Conservation (phyloP, 768 basidiomycete genomes). For the Phlebiopsis gigantea region DNA sequence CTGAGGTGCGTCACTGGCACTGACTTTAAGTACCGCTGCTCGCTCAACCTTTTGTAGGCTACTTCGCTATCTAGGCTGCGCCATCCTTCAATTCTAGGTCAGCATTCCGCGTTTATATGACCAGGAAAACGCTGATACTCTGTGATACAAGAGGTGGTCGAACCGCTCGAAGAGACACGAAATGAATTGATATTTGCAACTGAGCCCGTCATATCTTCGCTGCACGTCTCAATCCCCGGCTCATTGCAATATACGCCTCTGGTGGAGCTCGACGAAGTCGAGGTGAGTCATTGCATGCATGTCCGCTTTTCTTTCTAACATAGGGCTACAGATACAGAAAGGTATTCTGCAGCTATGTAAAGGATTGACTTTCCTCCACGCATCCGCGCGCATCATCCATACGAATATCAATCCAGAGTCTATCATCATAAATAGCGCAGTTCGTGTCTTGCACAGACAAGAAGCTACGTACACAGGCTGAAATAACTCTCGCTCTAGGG, state of each 20-base stretch:
- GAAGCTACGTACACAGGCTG: neutral
- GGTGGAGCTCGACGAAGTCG: slow-evolving; percentile 93
- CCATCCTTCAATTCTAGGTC: slow-evolving; percentile 91
- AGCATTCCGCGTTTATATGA: slow-evolving; percentile 5
- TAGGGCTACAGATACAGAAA: slow-evolving; percentile 73
- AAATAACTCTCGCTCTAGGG: slow-evolving; percentile 45
- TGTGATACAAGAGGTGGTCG: slow-evolving; percentile 77
- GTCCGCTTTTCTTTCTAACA: neutral
- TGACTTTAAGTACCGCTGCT: neutral
- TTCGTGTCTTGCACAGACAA: slow-evolving; percentile 32
- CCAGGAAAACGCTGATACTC: slow-evolving; percentile 5
- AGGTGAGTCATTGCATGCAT: slow-evolving; percentile 45
- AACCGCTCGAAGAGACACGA: slow-evolving; percentile 91
- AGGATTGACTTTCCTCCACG: slow-evolving; percentile 86
- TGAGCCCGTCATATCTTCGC: slow-evolving; percentile 79
- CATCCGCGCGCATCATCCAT: slow-evolving; percentile 88
- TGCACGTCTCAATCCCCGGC: slow-evolving; percentile 71
- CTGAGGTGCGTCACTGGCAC: slow-evolving; percentile 59
- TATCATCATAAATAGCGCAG: slow-evolving; percentile 84
- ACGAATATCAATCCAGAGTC: slow-evolving; percentile 85
- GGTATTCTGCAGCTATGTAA: slow-evolving; percentile 92
- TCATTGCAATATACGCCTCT: slow-evolving; percentile 48
- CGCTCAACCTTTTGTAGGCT: slow-evolving; percentile 45
- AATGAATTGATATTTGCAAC: slow-evolving; percentile 90
- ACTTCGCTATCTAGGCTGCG: slow-evolving; percentile 78